phyloP scores from a whole-genome alignment of 192 early-diverging fungal species.

The Linnemannia hyalina region DNA sequence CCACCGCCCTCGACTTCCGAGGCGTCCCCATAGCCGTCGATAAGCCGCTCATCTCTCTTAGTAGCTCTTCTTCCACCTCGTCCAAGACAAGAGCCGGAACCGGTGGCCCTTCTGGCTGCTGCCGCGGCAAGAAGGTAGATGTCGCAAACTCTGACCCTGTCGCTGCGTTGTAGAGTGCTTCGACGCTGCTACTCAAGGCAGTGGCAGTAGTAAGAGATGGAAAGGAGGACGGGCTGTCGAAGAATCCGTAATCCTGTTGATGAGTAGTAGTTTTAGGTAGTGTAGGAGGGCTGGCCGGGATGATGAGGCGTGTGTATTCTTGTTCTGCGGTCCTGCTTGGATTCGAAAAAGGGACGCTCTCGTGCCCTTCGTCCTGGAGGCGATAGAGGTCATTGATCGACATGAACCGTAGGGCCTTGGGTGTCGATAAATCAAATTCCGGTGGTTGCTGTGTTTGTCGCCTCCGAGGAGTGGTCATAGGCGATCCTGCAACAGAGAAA shows the following conservation, averaged over 20 bases:
- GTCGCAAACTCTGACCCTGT: neutral
- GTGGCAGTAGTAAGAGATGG: too few relatives aligned
- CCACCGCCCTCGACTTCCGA: neutral
- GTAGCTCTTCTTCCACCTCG: neutral
- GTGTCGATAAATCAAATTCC: neutral
- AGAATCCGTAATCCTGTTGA: too few relatives aligned
- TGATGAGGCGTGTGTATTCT: neutral
- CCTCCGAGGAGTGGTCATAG: neutral
- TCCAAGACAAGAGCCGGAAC: neutral
- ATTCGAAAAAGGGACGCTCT: neutral
- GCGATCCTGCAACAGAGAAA: neutral
- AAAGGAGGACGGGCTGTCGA: too few relatives aligned
- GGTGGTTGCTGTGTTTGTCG: neutral
- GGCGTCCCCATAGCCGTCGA: neutral
- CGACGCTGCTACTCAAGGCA: neutral
- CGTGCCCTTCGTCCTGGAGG: neutral
- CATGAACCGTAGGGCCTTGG: neutral
- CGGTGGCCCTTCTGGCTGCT: neutral
- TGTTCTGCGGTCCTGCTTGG: neutral
- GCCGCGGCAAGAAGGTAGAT: neutral
- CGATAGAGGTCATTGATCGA: neutral
- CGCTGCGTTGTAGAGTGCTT: neutral
- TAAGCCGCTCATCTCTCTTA: neutral
- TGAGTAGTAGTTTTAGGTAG: too few relatives aligned
- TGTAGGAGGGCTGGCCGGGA: too few relatives aligned